Evolutionary conservation across 1,284 basidiomycete species (phyloP).

Genomic region (Ceratobasidium sp.): DNA sequence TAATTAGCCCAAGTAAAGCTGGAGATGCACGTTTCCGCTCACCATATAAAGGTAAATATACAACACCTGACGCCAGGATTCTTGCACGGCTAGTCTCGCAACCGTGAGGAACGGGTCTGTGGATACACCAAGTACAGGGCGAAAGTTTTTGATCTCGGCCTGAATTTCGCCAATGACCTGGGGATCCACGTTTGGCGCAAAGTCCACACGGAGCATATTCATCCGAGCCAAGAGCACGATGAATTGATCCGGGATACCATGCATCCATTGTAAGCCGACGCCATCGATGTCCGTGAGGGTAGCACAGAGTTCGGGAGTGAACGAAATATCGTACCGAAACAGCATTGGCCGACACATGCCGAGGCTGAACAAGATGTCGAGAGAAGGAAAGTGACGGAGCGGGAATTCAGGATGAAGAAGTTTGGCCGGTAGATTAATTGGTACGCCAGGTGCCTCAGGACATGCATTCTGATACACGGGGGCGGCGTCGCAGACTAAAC

Average conservation of each 20-base stretch:
- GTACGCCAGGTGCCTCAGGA: neutral
- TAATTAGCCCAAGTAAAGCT: neutral
- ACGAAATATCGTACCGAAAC: slow-evolving; percentile 24
- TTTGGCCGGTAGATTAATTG: slow-evolving; percentile 20
- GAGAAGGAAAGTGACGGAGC: slow-evolving; percentile 16
- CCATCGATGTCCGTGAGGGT: neutral
- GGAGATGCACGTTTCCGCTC: neutral
- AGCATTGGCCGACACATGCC: neutral
- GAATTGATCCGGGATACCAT: slow-evolving; percentile 34
- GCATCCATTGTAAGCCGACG: slow-evolving; percentile 28
- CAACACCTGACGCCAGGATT: slow-evolving; percentile 25
- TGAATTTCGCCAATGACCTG: slow-evolving; percentile 17
- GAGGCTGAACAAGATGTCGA: slow-evolving; percentile 25
- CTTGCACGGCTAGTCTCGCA: slow-evolving; percentile 32
- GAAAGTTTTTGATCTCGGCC: slow-evolving; percentile 12
- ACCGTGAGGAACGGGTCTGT: slow-evolving; percentile 22
- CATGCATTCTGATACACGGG: slow-evolving; percentile 15
- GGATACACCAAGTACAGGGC: neutral
- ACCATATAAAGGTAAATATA: slow-evolving; percentile 36
- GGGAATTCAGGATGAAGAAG: slow-evolving; percentile 21
- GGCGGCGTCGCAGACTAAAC: neutral
- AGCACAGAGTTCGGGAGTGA: neutral
- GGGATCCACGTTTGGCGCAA: slow-evolving; percentile 27
- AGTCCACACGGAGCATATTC: slow-evolving; percentile 32
- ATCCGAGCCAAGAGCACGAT: slow-evolving; percentile 26